Base-by-base conservation (phyloP, 2,329 filamentous ascomycete species). In the Nothophoma quercina region DNA sequence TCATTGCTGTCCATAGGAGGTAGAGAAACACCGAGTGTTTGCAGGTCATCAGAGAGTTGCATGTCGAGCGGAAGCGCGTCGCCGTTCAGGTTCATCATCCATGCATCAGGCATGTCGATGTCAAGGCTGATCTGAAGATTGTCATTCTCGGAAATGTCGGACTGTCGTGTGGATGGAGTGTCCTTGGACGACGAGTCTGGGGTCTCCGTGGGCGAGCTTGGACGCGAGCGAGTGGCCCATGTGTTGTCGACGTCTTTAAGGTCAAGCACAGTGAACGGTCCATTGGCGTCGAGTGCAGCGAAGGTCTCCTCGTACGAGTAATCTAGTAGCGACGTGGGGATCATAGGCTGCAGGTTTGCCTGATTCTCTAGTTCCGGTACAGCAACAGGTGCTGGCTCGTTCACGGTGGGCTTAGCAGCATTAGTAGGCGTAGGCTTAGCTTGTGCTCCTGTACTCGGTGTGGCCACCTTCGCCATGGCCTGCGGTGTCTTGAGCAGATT, bases 121-220 rank as follows among this genome's bases (percentile, higher is more conserved):
- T 71, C 67, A 18, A 78, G 57, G 43, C 69, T 73, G 61, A 78
- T 76, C 25, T 69, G 59, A 8, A 78, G 58, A 23, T 74, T 72
- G 57, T 78, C 76, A 47, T 72, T 72, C 57, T 77, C 73, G 16
- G 69, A 74, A 18, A 79, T 75, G 46, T 80, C 77, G 35, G 74
- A 78, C 38, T 69, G 71, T 19, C 68, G 66, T 21, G 72, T 75
- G 5, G 67, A 70, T 2, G 70, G 67, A 15, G 70, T 68, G 58
- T 76, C 65, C 58, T 76, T 75, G 21, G 68, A 62, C 1, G 70
- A 69, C 10, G 72, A 73, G 23, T 72, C 70, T 2, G 72, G 71
- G 6, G 67, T 74, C 16, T 63, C 60, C 3, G 63, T 63, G 3
- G 71, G 71, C 5, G 71, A 73, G 22, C 53, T 65, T 7, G 67